Base-by-base conservation (phyloP, 805 yeast species). In the Saccharomycopsis sp. region DNA sequence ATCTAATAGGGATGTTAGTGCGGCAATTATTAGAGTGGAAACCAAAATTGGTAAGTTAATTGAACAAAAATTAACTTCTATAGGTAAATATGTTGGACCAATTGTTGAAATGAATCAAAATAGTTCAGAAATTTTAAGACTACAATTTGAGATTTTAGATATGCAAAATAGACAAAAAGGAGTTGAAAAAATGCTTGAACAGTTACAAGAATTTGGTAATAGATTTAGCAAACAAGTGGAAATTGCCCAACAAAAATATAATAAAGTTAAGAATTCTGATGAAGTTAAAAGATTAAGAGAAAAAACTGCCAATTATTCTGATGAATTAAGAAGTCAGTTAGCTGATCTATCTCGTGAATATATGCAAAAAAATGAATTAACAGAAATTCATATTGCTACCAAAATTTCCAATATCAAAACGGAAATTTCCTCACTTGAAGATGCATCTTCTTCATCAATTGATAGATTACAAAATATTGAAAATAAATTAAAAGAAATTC, bases 361-460 rank as follows among this genome's bases (percentile, higher is more conserved):
- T 58, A 53, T 57, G 44, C 37, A 53, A 33, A 48, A 53, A 9
- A 58, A 54, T 2, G 55, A 49, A 8, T 67, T 76, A 37, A 61
- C 63, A 17, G 65, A 67, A 44, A 46, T 42, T 3, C 51, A 51
- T 36, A 54, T 76, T 8, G 45, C 58, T 25, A 65, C 59, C 10
- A 61, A 59, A 35, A 65, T 76, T 23, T 60, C 60, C 20, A 57
- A 62, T 27, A 56, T 76, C 20, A 68, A 69, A 36, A 71, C 73
- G 15, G 79, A 70, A 38, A 47, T 66, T 27, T 50, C 54, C 13
- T 51, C 59, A 42, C 37, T 60, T 20, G 54, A 55, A 3, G 60
- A 62, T 36, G 57, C 62, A 32, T 65, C 66, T 40, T 60, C 55
- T 31, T 61, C 69, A 1, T 59, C 68, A 0, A 49, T 64, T 15